Conservation (phyloP, 495 filamentous ascomycete species). For the Penicillium tannophilum region DNA sequence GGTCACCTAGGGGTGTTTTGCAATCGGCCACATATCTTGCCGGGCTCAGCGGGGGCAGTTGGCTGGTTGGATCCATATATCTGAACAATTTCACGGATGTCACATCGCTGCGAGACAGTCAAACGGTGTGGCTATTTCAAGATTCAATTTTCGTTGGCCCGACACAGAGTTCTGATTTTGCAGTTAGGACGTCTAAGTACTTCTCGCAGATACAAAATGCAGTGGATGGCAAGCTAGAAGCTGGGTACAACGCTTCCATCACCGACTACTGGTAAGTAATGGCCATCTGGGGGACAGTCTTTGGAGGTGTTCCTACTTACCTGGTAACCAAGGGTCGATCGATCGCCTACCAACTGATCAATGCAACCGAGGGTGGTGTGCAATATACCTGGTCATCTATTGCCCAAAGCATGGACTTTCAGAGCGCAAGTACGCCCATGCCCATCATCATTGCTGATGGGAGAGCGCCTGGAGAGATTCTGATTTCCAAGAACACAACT, state of each 20-base stretch:
- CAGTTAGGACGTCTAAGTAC: conserved; percentile 60
- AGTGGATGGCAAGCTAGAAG: conserved; percentile 65
- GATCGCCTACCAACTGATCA: conserved; percentile 81
- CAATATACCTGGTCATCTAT: conserved; percentile 89
- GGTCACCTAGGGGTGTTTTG: conserved; percentile 84
- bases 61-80: conserved; percentile 83
- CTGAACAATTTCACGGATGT: conserved; percentile 89
- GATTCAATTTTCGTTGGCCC: conserved; percentile 77
- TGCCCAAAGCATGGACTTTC: conserved; percentile 65
- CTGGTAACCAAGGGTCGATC: conserved; percentile 55
- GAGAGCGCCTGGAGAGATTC: conserved; percentile 62
- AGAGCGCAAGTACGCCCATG: conserved; percentile 73
- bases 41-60: conserved; percentile 84
- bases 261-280: conserved; percentile 80
- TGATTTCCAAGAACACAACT: conserved; percentile 76
- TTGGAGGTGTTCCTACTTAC: conserved; percentile 13
- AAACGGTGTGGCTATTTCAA: conserved; percentile 73
- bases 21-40: conserved; percentile 84
- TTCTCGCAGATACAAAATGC: conserved; percentile 63
- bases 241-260: conserved; percentile 73
- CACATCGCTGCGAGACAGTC: conserved; percentile 51
- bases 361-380: conserved; percentile 74
- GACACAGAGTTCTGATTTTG: conserved; percentile 65
- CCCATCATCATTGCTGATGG: conserved; percentile 80
- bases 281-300: background rate